These are phyloP conservation scores for Chaetomium tenue DNA, from an alignment of 495 filamentous ascomycete genomes.

Conservation along the genomic window DNA sequence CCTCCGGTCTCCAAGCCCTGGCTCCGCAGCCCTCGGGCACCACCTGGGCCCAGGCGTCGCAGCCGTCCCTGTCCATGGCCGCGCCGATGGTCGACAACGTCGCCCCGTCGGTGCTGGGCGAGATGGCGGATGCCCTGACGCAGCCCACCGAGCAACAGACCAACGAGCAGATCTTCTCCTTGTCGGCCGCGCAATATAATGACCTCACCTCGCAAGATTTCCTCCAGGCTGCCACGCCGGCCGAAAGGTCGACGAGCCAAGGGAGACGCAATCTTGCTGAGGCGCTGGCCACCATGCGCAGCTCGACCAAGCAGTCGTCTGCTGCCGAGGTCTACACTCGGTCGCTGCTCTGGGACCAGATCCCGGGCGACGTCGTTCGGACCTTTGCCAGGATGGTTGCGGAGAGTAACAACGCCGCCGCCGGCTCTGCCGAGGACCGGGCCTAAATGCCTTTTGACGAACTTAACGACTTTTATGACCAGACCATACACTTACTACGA, in stretches of 20 bases:
- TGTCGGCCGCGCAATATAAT: conserved; percentile 87
- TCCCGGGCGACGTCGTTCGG: conserved; percentile 85
- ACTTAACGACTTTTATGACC: conserved; percentile 22
- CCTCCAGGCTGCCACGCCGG: conserved; percentile 46
- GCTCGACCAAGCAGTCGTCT: conserved; percentile 56
- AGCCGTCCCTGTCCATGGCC: conserved; percentile 52
- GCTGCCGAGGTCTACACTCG: conserved; percentile 88
- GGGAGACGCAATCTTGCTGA: conserved; percentile 75
- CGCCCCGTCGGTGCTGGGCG: conserved; percentile 65
- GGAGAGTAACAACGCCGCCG: conserved; percentile 47
- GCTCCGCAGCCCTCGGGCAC: conserved; percentile 53
- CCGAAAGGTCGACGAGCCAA: conserved; percentile 50
- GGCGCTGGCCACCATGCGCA: conserved; percentile 75
- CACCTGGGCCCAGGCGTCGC: conserved; percentile 41
- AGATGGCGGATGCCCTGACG: conserved; percentile 69
- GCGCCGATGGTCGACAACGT: conserved; percentile 53
- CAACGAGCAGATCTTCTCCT: conserved; percentile 81
- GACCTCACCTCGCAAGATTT: conserved; percentile 72
- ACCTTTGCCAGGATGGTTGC: conserved; percentile 89
- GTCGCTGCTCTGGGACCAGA: conserved; percentile 90
- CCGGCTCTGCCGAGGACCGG: conserved; percentile 37
- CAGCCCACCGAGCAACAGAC: conserved; percentile 81
- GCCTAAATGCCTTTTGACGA: conserved; percentile 22
- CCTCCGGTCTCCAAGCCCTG: conserved; percentile 47
- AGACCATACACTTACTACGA: conserved; percentile 16